Evolutionary conservation across 176 grass and related monocot species (phyloP).

Genomic region (Carex myosuroides): DNA sequence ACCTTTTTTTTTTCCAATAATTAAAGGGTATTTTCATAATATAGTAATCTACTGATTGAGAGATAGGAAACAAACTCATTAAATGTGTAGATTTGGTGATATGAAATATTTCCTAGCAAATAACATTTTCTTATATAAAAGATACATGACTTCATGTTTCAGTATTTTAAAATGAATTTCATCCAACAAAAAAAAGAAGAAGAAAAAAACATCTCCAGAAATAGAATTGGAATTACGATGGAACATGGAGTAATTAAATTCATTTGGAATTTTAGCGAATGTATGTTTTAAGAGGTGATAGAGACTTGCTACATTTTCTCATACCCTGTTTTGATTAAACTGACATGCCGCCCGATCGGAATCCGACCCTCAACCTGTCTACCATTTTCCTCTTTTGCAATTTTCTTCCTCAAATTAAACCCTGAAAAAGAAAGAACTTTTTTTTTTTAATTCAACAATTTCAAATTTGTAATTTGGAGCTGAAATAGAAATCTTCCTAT

Average conservation of each 20-base stretch:
- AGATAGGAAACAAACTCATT: too few species aligned
- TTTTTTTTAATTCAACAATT: not conserved
- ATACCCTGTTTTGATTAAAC: not conserved
- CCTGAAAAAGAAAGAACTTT: not conserved
- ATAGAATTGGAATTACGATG: not conserved
- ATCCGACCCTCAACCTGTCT: constrained; percentile 10
- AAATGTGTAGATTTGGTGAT: too few species aligned
- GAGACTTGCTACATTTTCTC: not conserved
- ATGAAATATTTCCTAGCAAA: too few species aligned
- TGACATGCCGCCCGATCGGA: not conserved
- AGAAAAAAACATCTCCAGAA: too few species aligned
- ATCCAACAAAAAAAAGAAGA: too few species aligned
- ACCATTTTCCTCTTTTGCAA: not conserved
- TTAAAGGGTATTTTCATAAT: too few species aligned
- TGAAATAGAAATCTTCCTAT: not conserved
- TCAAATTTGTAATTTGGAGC: not conserved
- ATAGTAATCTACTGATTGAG: too few species aligned
- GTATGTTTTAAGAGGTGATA: not conserved
- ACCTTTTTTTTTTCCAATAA: too few species aligned
- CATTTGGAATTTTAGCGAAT: not conserved
- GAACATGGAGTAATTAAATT: not conserved
- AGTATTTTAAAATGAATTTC: too few species aligned
- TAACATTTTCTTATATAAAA: too few species aligned
- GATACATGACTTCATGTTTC: too few species aligned
- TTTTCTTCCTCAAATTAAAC: not conserved